These are phyloP conservation scores for Lipomyces orientalis DNA, from an alignment of 805 yeast genomes.

Conservation along the genomic window DNA sequence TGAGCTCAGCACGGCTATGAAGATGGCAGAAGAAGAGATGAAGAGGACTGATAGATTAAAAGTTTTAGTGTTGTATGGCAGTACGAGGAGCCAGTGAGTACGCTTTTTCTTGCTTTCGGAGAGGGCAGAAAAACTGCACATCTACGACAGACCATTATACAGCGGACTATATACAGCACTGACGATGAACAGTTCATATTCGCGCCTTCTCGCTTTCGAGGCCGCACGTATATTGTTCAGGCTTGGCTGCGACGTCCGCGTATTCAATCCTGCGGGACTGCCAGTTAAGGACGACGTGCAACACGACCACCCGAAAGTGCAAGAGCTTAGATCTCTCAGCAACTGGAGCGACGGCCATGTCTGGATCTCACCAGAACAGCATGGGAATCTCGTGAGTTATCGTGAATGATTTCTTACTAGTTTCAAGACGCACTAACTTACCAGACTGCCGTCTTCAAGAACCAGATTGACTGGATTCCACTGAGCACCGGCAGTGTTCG, in stretches of 20 bases:
- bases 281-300: conserved; percentile 13
- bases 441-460: conserved; percentile 18
- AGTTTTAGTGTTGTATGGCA: neutral
- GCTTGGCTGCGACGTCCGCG: conserved; percentile 20
- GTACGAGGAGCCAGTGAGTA: neutral
- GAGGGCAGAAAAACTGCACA: too few species aligned
- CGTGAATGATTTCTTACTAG: neutral
- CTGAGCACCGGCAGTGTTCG: conserved; percentile 16
- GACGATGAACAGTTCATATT: conserved; percentile 3
- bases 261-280: conserved; percentile 16
- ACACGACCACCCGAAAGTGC: conserved; percentile 18
- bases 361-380: conserved; percentile 17
- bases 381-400: conserved; percentile 12
- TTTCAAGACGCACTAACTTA: neutral
- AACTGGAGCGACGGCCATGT: conserved; percentile 18
- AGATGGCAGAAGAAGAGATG: conserved; percentile 1
- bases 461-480: conserved; percentile 22
- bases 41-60: neutral
- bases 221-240: conserved; percentile 16
- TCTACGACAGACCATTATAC: too few species aligned
- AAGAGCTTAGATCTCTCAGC: conserved; percentile 15
- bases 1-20: conserved; percentile 5
- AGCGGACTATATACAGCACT: too few species aligned
- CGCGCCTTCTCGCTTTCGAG: conserved; percentile 16
- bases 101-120: too few species aligned